Evolutionary conservation across 2,329 filamentous ascomycete genomes (phyloP).

Genomic region (Fusarium nanum): DNA sequence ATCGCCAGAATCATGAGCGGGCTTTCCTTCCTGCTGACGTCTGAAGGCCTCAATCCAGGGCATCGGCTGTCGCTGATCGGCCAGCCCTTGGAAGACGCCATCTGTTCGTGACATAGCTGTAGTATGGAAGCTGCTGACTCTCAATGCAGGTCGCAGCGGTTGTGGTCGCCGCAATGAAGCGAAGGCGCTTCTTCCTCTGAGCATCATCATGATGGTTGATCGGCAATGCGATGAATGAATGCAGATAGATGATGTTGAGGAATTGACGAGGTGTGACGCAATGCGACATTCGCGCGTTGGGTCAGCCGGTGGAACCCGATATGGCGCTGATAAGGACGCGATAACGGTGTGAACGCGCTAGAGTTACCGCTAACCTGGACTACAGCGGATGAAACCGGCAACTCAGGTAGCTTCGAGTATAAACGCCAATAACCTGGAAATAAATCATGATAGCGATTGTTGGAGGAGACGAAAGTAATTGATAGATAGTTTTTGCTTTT

Average conservation of each 20-base stretch:
- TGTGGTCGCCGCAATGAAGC: conserved; percentile 11
- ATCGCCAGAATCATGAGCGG: conserved; percentile 17
- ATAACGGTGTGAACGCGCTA: background rate
- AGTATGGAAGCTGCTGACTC: conserved; percentile 29
- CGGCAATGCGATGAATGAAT: background rate
- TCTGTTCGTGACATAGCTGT: conserved; percentile 38
- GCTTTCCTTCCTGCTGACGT: conserved; percentile 36
- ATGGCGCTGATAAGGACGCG: background rate
- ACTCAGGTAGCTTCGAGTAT: too few relatives aligned
- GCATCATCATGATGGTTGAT: conserved; percentile 23
- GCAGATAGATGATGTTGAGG: background rate
- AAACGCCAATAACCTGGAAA: too few relatives aligned
- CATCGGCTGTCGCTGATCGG: conserved; percentile 43
- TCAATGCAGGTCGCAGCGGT: background rate
- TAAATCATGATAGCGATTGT: too few relatives aligned
- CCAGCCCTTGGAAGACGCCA: conserved; percentile 47
- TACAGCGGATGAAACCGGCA: conserved; percentile 13
- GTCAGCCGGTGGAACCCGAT: conserved; percentile 9
- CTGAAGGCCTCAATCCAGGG: conserved; percentile 49
- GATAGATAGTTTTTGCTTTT: too few relatives aligned
- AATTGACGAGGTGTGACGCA: conserved; percentile 28
- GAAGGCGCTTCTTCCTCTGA: background rate
- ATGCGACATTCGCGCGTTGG: background rate
- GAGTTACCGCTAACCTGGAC: background rate
- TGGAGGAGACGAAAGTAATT: too few relatives aligned